Evolutionary conservation across 208 protist species (phyloP).

Genomic region (Acanthamoeba royreba): DNA sequence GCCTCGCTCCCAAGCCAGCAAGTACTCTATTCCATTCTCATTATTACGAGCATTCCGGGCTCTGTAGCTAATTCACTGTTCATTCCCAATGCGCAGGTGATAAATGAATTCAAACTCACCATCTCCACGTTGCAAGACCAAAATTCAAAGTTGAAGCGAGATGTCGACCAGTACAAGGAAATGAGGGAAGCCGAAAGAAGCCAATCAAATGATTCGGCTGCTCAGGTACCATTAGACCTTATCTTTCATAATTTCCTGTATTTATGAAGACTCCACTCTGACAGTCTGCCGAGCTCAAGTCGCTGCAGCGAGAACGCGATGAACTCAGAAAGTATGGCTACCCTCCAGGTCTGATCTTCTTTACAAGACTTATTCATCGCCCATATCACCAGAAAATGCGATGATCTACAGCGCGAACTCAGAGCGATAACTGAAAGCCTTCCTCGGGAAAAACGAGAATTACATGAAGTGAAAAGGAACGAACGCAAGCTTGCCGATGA

Average conservation of each 20-base stretch:
- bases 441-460: background rate
- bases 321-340: background rate
- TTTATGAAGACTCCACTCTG: background rate
- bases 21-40: background rate
- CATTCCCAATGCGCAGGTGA: background rate
- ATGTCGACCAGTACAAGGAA: background rate
- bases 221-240: too few relatives aligned
- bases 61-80: too few relatives aligned
- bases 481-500: conserved; percentile 8
- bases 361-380: too few relatives aligned
- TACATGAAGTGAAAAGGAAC: background rate
- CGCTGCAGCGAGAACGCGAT: background rate
- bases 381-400: background rate
- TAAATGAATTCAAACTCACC: conserved; percentile 12
- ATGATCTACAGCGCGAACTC: background rate
- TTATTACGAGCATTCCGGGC: background rate
- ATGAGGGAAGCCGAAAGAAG: background rate
- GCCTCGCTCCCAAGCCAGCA: background rate
- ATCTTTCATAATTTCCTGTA: background rate
- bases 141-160: background rate
- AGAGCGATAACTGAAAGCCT: background rate
- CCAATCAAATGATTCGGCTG: background rate
- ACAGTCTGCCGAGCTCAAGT: background rate
- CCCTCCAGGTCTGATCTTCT: too few relatives aligned
- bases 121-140: conserved; percentile 4